A percentile compares a stretch with the other conserved stretches of the same genome.
phyloP scores from a whole-genome alignment of 2,329 filamentous ascomycete genomes.

The Tolypocladium nubicola region DNA sequence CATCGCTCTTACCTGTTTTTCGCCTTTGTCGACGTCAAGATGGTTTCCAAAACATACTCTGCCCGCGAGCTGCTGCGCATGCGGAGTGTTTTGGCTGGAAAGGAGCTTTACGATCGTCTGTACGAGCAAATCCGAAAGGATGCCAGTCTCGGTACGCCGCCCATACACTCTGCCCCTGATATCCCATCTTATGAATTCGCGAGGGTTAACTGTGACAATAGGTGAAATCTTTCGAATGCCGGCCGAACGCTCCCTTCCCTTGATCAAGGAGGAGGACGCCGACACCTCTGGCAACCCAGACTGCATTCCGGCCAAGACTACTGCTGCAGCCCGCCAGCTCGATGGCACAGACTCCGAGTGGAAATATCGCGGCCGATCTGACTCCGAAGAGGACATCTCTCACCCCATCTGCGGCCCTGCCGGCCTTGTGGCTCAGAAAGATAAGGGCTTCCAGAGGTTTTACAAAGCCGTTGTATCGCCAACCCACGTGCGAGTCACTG shows the following conservation, averaged over 20 bases:
- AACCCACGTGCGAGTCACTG: constrained; percentile 56
- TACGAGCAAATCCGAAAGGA: constrained; percentile 25
- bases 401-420: constrained; percentile 44
- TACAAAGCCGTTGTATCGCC: constrained; percentile 59
- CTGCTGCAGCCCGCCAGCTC: constrained; percentile 16
- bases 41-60: constrained; percentile 33
- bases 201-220: constrained; percentile 3
- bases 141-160: constrained; percentile 27
- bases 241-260: constrained; percentile 14
- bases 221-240: constrained; percentile 21
- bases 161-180: neutral
- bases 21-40: constrained; percentile 25
- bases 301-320: constrained; percentile 5
- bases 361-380: constrained; percentile 35
- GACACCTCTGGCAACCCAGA: constrained; percentile 4
- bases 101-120: constrained; percentile 17
- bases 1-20: constrained; percentile 30
- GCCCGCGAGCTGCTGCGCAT: constrained; percentile 32
- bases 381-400: constrained; percentile 28
- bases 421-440: constrained; percentile 42
- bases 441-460: constrained; percentile 57
- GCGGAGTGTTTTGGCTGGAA: constrained; percentile 13
- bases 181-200: neutral
- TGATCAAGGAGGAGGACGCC: constrained; percentile 18
- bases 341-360: constrained; percentile 31